Conservation (phyloP, 2,329 filamentous ascomycete genomes). For the Bipolaris zeicola region DNA sequence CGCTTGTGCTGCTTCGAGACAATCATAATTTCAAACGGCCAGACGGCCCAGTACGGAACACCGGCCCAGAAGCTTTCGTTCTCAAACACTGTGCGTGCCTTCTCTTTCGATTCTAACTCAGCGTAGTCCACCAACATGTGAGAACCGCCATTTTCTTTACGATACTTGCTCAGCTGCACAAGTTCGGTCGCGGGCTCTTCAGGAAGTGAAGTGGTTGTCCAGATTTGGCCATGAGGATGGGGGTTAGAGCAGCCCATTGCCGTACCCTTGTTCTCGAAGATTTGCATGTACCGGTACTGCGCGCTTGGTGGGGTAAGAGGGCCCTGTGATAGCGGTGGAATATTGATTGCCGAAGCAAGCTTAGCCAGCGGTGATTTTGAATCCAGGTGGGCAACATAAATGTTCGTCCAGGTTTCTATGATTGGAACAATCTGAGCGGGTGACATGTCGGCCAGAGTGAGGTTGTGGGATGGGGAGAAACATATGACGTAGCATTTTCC, state of each 20-base stretch:
- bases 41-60: slow-evolving; percentile 97
- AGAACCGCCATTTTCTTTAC: slow-evolving; percentile 69
- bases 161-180: slow-evolving; percentile 78
- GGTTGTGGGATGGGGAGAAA: slow-evolving; percentile 87
- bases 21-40: slow-evolving; percentile 96
- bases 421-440: slow-evolving; percentile 78
- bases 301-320: slow-evolving; percentile 63
- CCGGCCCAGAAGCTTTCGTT: slow-evolving; percentile 85
- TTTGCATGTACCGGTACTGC: slow-evolving; percentile 96
- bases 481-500: slow-evolving; percentile 97
- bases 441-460: slow-evolving; percentile 89
- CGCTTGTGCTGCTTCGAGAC: slow-evolving; percentile 83
- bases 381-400: slow-evolving; percentile 83
- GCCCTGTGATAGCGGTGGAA: slow-evolving; percentile 55
- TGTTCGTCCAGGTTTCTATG: slow-evolving; percentile 86
- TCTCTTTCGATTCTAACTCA: slow-evolving; percentile 77
- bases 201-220: slow-evolving; percentile 89
- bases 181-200: slow-evolving; percentile 87
- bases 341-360: slow-evolving; percentile 52
- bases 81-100: slow-evolving; percentile 85
- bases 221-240: slow-evolving; percentile 95
- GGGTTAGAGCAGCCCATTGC: slow-evolving; percentile 99
- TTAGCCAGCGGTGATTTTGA: slow-evolving; percentile 68
- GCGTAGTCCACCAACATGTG: slow-evolving; percentile 89
- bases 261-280: slow-evolving; percentile 97